Base-by-base conservation (phyloP, 1,284 basidiomycete genomes). In the Fomitopsis pinicola region DNA sequence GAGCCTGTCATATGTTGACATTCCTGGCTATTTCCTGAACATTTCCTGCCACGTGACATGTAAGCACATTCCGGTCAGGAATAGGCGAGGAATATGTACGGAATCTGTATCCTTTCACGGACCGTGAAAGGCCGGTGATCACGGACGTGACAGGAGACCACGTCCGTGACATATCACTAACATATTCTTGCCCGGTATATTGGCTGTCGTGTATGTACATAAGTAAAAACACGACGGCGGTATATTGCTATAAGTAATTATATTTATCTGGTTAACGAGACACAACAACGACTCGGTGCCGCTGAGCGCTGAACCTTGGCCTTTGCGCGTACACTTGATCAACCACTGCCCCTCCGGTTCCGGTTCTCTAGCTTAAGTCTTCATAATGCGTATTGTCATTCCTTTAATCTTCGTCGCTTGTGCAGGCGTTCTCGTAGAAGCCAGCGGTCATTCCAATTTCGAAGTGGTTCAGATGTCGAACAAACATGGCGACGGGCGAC, bases 1-100 rank as follows among this genome's bases (percentile, higher is more conserved):
- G 2, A 22, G 22, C 22, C 22, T 22, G 35, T 36, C 35, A 36
- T 36, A 36, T 36, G 38, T 59, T 53, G 88, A 19, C 70, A 88
- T 35, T 75, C 84, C 10, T 73, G 84, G 58, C 85, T 84, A 0
- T 22, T 85, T 85, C 0, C 86, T 83, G 85, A 69, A 69, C 19
- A 86, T 88, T 65, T 63, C 85, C 35, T 12, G 35, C 35, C 35
- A 1, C 35, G 35, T 36, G 35, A 36, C 10, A 36, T 36, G 35
- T 36, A 12, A 36, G 35, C 35, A 7, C 35, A 36, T 36, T 36
- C 35, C 35, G 35, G 35, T 7, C 10, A 36, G 35, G 35, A 12
- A 36, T 36, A 36, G 35, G 35, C 35, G 10, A 36, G 7, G 7
- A 36, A 36, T 36, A 36, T 12, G 10, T 12, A 36, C 35, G 10